Evolutionary conservation across 345 rosid species (phyloP), one percentile per base, ranked within the genome.

Genomic region (Arabis hirsuta): DNA sequence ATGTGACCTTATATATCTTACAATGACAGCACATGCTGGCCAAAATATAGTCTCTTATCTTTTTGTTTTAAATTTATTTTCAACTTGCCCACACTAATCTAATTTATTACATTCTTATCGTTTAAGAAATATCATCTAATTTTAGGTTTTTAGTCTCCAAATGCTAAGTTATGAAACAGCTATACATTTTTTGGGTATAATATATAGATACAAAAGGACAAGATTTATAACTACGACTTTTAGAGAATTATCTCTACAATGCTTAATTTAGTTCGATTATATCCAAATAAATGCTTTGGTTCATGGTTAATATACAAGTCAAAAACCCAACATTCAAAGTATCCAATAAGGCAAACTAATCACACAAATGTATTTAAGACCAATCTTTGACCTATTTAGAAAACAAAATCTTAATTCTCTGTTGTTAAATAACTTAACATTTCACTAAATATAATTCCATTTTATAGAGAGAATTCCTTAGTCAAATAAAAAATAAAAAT

Each of bases 221-320:
- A 27, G 29, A 27, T 27, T 27, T 27, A 27, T 27, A 27, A 27
- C 29, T 3, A 3, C 3, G 43, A 39, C 43, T 10, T 8, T 9
- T 9, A 9, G 43, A 45, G 19, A 45, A 45, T n/a, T 45, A 45
- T 45, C 62, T 16, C 7, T 8, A 7, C 51, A 7, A 14, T 14
- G 11, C 51, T 46, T 46, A 0, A 22, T 22, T 22, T 34, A 34
- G 10, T n/a, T 42, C 9, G 44, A 27, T 27, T 1, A 27, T 27
- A 27, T 1, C 29, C 29, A 27, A 27, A 27, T 3, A 27, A 16
- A 4, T 51, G 8, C 31, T 51, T 46, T 39, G 22, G 9, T 19
- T 31, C 7, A 13, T 67, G 70, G 13, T 38, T 22, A 41, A 9
- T 31, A 62, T 14, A 58, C 36, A 42, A 45, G 32, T 60, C 27